Evolutionary conservation across 2,329 filamentous ascomycete genomes (phyloP).

Genomic region (Colletotrichum magnum): DNA sequence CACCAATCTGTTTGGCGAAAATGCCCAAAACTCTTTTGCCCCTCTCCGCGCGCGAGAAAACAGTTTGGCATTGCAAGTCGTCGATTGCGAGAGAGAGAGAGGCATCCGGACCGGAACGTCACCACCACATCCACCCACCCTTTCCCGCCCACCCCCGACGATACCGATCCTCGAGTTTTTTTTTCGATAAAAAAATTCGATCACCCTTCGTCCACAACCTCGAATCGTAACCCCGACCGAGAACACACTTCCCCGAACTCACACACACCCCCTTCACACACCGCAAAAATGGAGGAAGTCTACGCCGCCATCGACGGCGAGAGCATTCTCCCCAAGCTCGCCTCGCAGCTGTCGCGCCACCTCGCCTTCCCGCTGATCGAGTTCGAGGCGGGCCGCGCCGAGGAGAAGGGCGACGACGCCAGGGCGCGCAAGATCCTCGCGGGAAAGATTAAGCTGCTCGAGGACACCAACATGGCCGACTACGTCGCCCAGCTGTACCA

Average conservation of each 20-base stretch:
- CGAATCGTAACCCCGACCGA: no score
- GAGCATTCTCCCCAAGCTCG: slow-evolving; percentile 86
- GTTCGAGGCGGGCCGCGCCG: slow-evolving; percentile 86
- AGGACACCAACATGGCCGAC: slow-evolving; percentile 99
- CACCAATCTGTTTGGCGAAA: slow-evolving; percentile 43
- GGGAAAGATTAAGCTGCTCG: slow-evolving; percentile 93
- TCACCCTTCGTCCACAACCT: no score
- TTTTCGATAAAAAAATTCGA: no score
- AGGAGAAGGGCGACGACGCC: slow-evolving; percentile 75
- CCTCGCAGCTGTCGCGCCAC: slow-evolving; percentile 94
- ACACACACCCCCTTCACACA: slow-evolving; percentile 8
- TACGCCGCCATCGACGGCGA: slow-evolving; percentile 42
- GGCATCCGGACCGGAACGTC: not conserved
- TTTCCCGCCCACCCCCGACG: no score
- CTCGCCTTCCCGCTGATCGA: slow-evolving; percentile 97
- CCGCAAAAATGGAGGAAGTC: slow-evolving; percentile 42
- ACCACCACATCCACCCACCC: not conserved
- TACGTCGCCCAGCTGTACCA: slow-evolving; percentile 94
- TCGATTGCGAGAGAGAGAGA: slow-evolving; percentile 33
- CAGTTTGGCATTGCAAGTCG: slow-evolving; percentile 29
- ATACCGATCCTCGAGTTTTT: no score
- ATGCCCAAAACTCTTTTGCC: slow-evolving; percentile 43
- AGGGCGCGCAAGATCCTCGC: slow-evolving; percentile 80
- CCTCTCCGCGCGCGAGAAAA: slow-evolving; percentile 37
- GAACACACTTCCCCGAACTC: not conserved